Conservation (phyloP, 2,329 filamentous ascomycete genomes). For the Scorias spongiosa region DNA sequence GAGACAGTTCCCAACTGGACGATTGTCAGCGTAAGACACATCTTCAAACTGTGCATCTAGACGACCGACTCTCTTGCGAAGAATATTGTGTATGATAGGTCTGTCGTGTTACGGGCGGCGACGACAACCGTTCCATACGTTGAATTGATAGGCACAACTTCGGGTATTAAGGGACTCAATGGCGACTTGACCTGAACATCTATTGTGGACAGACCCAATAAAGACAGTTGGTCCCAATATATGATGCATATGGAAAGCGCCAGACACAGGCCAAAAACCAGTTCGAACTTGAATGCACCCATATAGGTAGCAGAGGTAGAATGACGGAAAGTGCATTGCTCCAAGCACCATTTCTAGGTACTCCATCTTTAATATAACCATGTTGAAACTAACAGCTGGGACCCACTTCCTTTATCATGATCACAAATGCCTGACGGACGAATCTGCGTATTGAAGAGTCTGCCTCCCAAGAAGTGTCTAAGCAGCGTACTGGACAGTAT, state of each 20-base stretch:
- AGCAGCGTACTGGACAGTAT: too few relatives aligned
- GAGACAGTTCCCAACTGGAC: constrained; percentile 7
- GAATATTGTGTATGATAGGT: constrained; percentile 6
- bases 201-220: background rate
- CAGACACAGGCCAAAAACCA: background rate
- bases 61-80: constrained; percentile 3
- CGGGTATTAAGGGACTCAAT: background rate
- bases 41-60: background rate
- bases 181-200: background rate
- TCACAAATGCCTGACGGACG: too few relatives aligned
- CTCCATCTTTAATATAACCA: too few relatives aligned
- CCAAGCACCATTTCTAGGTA: too few relatives aligned
- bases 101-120: constrained; percentile 3
- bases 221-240: background rate
- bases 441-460: too few relatives aligned
- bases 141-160: constrained; percentile 2
- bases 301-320: background rate
- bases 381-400: too few relatives aligned
- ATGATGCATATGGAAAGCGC: background rate
- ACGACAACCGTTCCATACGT: constrained; percentile 9
- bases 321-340: too few relatives aligned
- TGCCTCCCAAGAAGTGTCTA: too few relatives aligned
- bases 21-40: background rate
- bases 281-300: background rate
- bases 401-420: too few relatives aligned